phyloP scores from a whole-genome alignment of 2,329 filamentous ascomycete species.

The Cladosporium halotolerans region DNA sequence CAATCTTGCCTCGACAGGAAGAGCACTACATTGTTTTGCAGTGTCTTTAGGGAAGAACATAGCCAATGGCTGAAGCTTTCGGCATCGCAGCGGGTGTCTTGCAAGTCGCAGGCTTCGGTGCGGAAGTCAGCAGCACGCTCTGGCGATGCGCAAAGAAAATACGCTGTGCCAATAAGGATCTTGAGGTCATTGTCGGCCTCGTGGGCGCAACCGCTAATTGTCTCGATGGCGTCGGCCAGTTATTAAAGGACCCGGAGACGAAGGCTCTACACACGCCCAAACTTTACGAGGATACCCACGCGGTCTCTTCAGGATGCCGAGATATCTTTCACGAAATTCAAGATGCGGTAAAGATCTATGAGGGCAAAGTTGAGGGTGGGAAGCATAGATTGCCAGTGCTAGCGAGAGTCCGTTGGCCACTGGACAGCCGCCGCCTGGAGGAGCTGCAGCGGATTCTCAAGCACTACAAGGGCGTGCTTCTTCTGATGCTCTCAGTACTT shows the following conservation, averaged over 20 bases:
- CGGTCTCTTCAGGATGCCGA: constrained; percentile 1
- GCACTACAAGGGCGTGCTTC: constrained; percentile 2
- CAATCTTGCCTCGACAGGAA: too few species aligned
- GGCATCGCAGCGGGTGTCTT: background rate
- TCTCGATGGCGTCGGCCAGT: background rate
- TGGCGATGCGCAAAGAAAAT: constrained; percentile 1
- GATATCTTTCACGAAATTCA: constrained; percentile 6
- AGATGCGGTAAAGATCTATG: background rate
- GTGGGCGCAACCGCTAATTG: background rate
- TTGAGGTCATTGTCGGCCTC: background rate
- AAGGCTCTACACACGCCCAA: constrained; percentile 1
- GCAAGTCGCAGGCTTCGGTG: constrained; percentile 5
- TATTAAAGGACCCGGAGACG: background rate
- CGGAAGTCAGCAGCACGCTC: background rate
- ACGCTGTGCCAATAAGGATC: background rate
- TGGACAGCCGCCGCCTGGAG: background rate
- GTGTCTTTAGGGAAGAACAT: too few species aligned
- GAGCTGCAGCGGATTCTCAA: background rate
- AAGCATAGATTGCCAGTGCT: background rate
- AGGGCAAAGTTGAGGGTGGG: background rate
- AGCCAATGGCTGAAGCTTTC: constrained; percentile 2
- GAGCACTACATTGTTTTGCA: too few species aligned
- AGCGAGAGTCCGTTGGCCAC: background rate
- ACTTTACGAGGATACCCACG: constrained; percentile 1
- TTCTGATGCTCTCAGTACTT: constrained; percentile 8